Conservation (phyloP, 2,329 filamentous ascomycete species). For the Colletotrichum spinosum region DNA sequence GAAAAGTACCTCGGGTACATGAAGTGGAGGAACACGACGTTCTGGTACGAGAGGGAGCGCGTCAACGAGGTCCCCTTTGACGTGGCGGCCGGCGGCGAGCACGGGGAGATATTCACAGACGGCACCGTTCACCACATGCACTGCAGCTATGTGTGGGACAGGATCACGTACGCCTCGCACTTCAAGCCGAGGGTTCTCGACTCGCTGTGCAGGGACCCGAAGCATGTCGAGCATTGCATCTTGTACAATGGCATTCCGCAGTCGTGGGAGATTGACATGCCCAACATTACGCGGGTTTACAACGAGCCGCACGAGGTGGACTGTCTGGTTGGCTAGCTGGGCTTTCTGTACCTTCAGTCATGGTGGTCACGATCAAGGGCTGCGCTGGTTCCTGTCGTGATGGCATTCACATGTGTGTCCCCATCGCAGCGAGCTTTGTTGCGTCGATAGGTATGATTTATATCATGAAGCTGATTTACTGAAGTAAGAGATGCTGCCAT, state of each 20-base stretch:
- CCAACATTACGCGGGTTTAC: conserved; percentile 27
- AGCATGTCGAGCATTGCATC: conserved; percentile 30
- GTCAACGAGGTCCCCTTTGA: conserved; percentile 29
- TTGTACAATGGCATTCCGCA: conserved; percentile 29
- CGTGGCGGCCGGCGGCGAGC: conserved; percentile 22
- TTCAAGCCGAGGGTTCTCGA: conserved; percentile 25
- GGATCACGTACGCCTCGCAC: conserved; percentile 29
- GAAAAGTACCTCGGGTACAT: conserved; percentile 27
- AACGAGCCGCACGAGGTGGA: conserved; percentile 30
- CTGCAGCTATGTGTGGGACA: conserved; percentile 33
- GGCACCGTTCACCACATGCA: conserved; percentile 31
- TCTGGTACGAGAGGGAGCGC: conserved; percentile 25
- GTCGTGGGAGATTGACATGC: conserved; percentile 32
- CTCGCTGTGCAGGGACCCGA: conserved; percentile 27
- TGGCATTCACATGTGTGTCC: too few relatives aligned
- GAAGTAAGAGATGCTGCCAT: too few relatives aligned
- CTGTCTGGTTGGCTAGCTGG: conserved; percentile 17
- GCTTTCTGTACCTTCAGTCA: too few relatives aligned
- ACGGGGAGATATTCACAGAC: conserved; percentile 29
- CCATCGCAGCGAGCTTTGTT: too few relatives aligned
- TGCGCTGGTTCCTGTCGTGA: too few relatives aligned
- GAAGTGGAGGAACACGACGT: conserved; percentile 30
- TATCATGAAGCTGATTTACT: too few relatives aligned
- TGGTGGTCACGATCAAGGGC: too few relatives aligned
- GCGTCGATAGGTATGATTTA: too few relatives aligned